phyloP scores from a whole-genome alignment of 305 asterid species.

The Fraxinus nigra region DNA sequence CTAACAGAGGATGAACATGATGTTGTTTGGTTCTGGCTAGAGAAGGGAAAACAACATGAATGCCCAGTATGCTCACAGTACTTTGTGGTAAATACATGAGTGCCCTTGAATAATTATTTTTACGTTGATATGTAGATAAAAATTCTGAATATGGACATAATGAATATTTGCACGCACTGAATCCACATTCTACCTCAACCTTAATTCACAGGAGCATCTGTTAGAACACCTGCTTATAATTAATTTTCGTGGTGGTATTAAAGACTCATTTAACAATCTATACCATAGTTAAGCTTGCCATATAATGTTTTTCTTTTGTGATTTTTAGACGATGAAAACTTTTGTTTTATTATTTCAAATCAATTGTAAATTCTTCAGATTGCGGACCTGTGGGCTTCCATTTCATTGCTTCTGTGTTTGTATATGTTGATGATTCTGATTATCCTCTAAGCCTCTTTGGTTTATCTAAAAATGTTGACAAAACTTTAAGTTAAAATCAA shows the following conservation, averaged over 20 bases:
- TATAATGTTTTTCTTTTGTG: background rate
- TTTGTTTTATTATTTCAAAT: background rate
- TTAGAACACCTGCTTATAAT: background rate
- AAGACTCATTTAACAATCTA: background rate
- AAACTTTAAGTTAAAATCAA: no score
- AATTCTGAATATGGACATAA: background rate
- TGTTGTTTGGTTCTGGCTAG: conserved; percentile 27
- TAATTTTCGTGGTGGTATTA: background rate
- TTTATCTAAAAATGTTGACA: background rate
- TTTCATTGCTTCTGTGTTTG: background rate
- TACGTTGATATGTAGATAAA: background rate
- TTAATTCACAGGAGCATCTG: background rate
- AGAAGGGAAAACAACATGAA: conserved; percentile 22
- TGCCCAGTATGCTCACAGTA: conserved; percentile 19
- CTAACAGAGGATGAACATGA: conserved; percentile 25
- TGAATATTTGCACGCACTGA: background rate
- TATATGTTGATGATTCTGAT: background rate
- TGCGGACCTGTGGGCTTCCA: background rate
- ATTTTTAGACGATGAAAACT: background rate
- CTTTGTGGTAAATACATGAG: conserved; percentile 8
- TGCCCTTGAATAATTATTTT: background rate
- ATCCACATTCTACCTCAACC: background rate
- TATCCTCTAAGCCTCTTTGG: background rate
- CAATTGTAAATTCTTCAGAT: background rate
- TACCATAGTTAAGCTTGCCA: background rate